Percentiles rank a stretch among this genome's conserved stretches.
phyloP scores from a whole-genome alignment of 106 monocot species.

The Hemerocallis citrina region DNA sequence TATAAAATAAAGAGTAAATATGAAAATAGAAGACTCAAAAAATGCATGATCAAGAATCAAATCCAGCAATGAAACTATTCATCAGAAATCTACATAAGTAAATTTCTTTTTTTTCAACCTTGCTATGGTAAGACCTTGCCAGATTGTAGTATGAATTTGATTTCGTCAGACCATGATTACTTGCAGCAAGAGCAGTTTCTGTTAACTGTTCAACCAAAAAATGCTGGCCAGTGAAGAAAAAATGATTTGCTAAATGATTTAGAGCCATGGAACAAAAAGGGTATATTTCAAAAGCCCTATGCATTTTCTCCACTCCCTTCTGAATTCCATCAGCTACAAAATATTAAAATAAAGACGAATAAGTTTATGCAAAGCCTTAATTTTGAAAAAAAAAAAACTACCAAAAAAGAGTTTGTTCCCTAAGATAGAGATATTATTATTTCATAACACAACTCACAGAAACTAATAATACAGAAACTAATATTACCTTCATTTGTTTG shows the following conservation, averaged over 20 bases:
- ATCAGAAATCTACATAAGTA: background rate
- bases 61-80: background rate
- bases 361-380: background rate
- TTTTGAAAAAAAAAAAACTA: background rate
- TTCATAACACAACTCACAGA: background rate
- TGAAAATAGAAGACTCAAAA: no score
- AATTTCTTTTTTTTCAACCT: slow-evolving; percentile 41
- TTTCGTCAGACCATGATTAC: slow-evolving; percentile 79
- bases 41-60: background rate
- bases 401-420: background rate
- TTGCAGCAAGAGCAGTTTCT: slow-evolving; percentile 74
- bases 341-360: background rate
- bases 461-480: no score
- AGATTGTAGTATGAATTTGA: slow-evolving; percentile 93
- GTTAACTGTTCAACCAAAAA: slow-evolving; percentile 99
- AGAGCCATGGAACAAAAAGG: slow-evolving; percentile 82
- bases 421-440: background rate
- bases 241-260: slow-evolving; percentile 94
- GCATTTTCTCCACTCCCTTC: slow-evolving; percentile 86
- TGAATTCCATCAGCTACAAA: slow-evolving; percentile 66
- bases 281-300: slow-evolving; percentile 78
- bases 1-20: no score
- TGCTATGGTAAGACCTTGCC: slow-evolving; percentile 97
- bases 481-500: slow-evolving; percentile 89
- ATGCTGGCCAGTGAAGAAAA: slow-evolving; percentile 99